Evolutionary conservation across 257 asterid species (phyloP), one percentile per base, ranked within the genome.

Genomic region (Ajuga chamaepitys): DNA sequence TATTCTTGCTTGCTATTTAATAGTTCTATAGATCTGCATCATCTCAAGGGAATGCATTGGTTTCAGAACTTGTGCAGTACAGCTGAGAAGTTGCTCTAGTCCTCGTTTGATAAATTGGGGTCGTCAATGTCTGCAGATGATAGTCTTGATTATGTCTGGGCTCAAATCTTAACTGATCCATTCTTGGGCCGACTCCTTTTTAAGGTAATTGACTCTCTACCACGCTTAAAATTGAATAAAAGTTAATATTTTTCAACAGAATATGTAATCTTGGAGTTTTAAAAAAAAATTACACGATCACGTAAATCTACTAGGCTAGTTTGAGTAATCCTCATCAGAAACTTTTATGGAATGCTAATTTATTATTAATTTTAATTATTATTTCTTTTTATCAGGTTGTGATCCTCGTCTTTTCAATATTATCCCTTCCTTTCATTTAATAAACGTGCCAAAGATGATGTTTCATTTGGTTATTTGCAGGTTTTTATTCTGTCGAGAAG

Each of bases 111-210:
- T 77, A 74, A 80, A 51, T 74, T 88, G 81, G 97, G 99, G 21
- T 84, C 82, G 38, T 77, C 60, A 22, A 71, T 93, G 68, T 88
- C 86, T 52, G 63, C 73, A 71, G 80, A 81, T 42, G 85, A 77
- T 48, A 75, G 74, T 74, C 89, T 93, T 58, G 80, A 80, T 80
- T 86, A 96, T 64, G 89, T 78, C 46, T 93, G 99, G 99, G 81
- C 95, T 26, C 97, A 93, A 74, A 80, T 80, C 67, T 68, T 87
- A 62, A 34, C 79, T 14, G 97, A 89, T 75, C 87, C 96, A 65
- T 87, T 93, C 88, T 80, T 93, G 76, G 83, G 92, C 75, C 82
- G 97, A 62, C 87, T 93, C 61, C 82, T n/a, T 93, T 72, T 64
- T 89, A 52, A 93, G 99, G 99, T 87, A 78, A n/a, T 66, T 41